These are phyloP conservation scores for Usnea hakonensis DNA, from an alignment of 495 filamentous ascomycete species.

Conservation along the genomic window DNA sequence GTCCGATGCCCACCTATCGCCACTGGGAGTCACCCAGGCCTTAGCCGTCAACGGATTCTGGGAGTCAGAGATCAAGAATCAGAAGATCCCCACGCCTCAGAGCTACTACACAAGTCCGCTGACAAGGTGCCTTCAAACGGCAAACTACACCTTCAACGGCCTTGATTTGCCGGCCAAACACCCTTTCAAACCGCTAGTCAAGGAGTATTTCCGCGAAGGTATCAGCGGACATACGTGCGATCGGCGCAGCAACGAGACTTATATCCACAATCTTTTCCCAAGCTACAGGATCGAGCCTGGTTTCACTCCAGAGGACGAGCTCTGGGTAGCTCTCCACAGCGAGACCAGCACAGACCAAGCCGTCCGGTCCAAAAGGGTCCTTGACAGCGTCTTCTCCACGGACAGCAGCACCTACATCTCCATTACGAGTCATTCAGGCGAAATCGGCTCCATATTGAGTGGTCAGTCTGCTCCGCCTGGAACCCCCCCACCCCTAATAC, in stretches of 20 bases:
- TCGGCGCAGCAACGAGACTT: conserved; percentile 48
- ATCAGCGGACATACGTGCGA: conserved; percentile 77
- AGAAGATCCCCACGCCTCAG: conserved; percentile 55
- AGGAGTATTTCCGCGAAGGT: conserved; percentile 64
- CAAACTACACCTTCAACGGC: conserved; percentile 50
- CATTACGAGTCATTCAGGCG: conserved; percentile 61
- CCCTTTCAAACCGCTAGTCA: conserved; percentile 56
- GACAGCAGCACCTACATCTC: conserved; percentile 57
- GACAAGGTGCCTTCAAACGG: conserved; percentile 58
- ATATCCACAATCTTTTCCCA: conserved; percentile 53
- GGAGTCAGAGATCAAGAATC: conserved; percentile 41
- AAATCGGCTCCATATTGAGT: conserved; percentile 51
- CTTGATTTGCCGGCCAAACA: conserved; percentile 40
- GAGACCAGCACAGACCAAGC: conserved; percentile 51
- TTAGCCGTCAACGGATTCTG: conserved; percentile 56
- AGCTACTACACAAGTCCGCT: conserved; percentile 64
- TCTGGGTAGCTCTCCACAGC: conserved; percentile 50
- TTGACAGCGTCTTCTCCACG: conserved; percentile 56
- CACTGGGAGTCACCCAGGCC: conserved; percentile 54
- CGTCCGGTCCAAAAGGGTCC: conserved; percentile 42
- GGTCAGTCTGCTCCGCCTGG: conserved; percentile 25
- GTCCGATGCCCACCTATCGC: conserved; percentile 62
- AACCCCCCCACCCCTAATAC: background rate
- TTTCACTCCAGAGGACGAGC: conserved; percentile 54
- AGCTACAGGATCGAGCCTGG: conserved; percentile 52